Conservation (phyloP, 1,284 basidiomycete genomes). For the Mycena sp. region DNA sequence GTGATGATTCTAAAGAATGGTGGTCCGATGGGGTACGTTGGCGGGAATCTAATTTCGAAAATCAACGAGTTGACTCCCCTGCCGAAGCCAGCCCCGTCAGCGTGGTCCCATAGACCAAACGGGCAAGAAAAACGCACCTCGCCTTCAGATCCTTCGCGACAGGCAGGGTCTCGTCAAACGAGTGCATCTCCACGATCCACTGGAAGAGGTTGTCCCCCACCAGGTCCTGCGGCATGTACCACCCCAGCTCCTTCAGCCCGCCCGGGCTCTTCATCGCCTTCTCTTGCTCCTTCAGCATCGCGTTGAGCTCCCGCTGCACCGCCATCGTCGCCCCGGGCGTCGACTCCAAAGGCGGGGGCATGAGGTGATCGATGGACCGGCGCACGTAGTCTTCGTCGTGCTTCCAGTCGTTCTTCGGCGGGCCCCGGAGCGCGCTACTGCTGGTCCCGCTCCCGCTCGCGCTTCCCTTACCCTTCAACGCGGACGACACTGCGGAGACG, state of each 20-base stretch:
- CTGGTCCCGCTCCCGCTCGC: conserved; percentile 11
- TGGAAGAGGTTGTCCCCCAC: conserved; percentile 72
- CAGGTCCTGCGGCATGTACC: conserved; percentile 67
- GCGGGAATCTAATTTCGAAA: conserved; percentile 71
- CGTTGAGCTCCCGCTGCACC: conserved; percentile 62
- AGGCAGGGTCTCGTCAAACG: conserved; percentile 63
- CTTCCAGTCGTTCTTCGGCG: conserved; percentile 56
- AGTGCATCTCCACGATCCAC: conserved; percentile 75
- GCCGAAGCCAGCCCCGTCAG: conserved; percentile 14
- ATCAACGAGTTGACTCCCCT: conserved; percentile 66
- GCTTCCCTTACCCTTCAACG: conserved; percentile 29
- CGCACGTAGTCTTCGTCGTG: conserved; percentile 61
- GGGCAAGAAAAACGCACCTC: conserved; percentile 48
- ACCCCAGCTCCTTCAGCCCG: conserved; percentile 62
- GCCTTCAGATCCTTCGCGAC: conserved; percentile 62
- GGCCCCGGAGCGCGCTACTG: conserved; percentile 28
- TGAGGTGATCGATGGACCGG: conserved; percentile 51
- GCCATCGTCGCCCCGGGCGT: conserved; percentile 59
- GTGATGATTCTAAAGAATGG: conserved; percentile 73
- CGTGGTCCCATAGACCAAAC: background rate
- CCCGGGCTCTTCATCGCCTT: conserved; percentile 43
- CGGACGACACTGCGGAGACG: conserved; percentile 17
- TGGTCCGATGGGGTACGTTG: conserved; percentile 63
- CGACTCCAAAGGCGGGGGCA: conserved; percentile 64
- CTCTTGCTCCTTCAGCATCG: conserved; percentile 66